Percentiles rank a stretch among this genome's conserved stretches.
Evolutionary conservation across 306 rosid genomes (phyloP).

Genomic region (Glycine tomentella): DNA sequence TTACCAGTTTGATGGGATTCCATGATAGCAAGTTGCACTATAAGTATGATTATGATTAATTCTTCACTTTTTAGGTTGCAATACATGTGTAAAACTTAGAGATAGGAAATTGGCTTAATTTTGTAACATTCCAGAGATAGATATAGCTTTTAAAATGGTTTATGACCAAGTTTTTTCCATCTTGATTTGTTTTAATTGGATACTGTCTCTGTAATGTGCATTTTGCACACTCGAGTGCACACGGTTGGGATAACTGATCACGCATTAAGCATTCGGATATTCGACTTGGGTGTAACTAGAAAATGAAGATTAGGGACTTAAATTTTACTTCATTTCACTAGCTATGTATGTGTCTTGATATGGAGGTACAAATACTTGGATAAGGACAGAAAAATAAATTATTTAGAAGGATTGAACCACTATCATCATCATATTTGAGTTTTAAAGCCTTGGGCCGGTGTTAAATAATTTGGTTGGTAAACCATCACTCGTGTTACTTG

Average conservation of each 20-base stretch:
- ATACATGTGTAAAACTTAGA: constrained; percentile 22
- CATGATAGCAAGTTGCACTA: constrained; percentile 30
- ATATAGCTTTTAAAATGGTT: constrained; percentile 1
- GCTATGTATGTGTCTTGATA: constrained; percentile 3
- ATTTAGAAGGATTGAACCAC: neutral
- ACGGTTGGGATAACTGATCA: neutral
- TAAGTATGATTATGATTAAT: constrained; percentile 33
- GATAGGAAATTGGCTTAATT: constrained; percentile 23
- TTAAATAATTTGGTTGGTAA: constrained; percentile 31
- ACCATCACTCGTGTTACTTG: neutral
- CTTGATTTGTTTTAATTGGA: constrained; percentile 22
- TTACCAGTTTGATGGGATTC: constrained; percentile 54
- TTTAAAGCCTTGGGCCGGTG: constrained; percentile 8
- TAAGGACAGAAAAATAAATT: neutral
- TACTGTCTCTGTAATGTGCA: neutral
- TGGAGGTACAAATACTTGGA: constrained; percentile 5
- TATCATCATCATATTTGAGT: neutral
- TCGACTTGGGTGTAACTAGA: neutral
- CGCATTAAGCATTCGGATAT: neutral
- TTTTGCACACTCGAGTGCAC: neutral
- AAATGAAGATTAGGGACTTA: constrained; percentile 17
- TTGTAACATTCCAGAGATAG: constrained; percentile 25
- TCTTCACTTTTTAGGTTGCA: constrained; percentile 10
- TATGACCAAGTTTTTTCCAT: constrained; percentile 11
- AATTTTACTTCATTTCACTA: neutral